Percentiles rank a stretch among this genome's conserved stretches.
Conservation (phyloP, 371 early-diverging fungal genomes). For the Zancudomyces culisetae region DNA sequence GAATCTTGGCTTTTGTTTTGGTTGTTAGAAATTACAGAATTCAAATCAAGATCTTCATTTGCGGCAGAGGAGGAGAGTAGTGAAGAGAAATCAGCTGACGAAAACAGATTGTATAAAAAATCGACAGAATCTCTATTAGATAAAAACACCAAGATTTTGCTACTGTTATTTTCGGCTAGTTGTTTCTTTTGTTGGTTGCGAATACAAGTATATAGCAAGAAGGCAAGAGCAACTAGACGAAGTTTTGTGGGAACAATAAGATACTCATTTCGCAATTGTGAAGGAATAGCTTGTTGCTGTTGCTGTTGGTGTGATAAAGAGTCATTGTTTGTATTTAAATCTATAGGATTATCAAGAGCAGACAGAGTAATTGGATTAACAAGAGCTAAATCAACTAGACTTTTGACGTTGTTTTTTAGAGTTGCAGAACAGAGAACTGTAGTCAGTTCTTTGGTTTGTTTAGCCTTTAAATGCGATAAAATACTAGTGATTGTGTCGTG, state of each 20-base stretch:
- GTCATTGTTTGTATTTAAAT: too few species aligned
- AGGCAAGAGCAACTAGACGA: constrained; percentile 64
- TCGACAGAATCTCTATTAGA: constrained; percentile 84
- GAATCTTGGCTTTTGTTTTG: constrained; percentile 10
- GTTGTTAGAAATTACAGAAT: constrained; percentile 1
- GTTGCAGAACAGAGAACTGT: constrained; percentile 91
- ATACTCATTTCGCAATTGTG: constrained; percentile 68
- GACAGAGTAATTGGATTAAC: too few species aligned
- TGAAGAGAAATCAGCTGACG: constrained; percentile 17
- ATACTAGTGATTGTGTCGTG: constrained; percentile 80
- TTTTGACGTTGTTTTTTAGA: constrained; percentile 56
- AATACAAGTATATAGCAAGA: constrained; percentile 36
- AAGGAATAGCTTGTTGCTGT: constrained; percentile 22
- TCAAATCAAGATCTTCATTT: neutral
- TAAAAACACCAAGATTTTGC: constrained; percentile 72
- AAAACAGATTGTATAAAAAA: constrained; percentile 62
- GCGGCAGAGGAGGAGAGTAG: neutral
- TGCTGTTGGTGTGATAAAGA: too few species aligned
- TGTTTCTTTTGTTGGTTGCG: too few species aligned
- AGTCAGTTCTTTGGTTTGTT: constrained; percentile 44
- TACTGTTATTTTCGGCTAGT: constrained; percentile 11
- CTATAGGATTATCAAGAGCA: constrained; percentile 47
- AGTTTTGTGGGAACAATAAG: constrained; percentile 72
- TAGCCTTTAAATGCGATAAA: too few species aligned
- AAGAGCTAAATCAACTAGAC: too few species aligned